Base-by-base conservation (phyloP, 2,329 filamentous ascomycete species). In the Akanthomyces muscarius region DNA sequence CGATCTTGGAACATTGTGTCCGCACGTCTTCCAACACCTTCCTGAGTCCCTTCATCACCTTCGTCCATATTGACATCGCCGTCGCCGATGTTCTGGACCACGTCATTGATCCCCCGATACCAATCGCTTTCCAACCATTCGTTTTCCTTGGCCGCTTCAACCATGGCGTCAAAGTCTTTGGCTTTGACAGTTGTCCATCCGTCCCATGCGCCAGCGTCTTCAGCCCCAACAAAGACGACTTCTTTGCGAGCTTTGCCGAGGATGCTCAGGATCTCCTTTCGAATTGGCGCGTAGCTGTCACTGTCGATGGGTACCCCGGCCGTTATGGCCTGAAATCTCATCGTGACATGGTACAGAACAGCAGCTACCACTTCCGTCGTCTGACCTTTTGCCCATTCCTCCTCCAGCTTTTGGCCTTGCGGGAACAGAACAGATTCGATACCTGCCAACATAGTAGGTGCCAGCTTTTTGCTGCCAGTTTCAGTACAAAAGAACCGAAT, bases 1-100 rank as follows among this genome's bases (percentile, higher is more conserved):
- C 83, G 82, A 66, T 88, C 86, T 73, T 92, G 89, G 68, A 93
- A 85, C 89, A 92, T 92, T 2, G 87, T 89, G 66, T 86, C 84
- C 10, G 81, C 77, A 7, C 62, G 62, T 63, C 81, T 73, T 74
- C 86, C 75, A 33, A 80, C 71, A 63, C 80, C 77, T 44, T 77
- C 77, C n/a, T 71, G 72, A 41, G 74, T 75, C 3, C 73, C 75
- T 28, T 76, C 74, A 2, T 72, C 74, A 30, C 71, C 72, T 5
- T 73, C 70, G 10, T 68, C 73, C 48, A 51, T 62, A 21, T 62
- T 11, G 74, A 75, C 14, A 69, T 74, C 63, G 60, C 65, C 64
- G 66, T 67, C 66, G 61, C 71, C 68, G 23, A 73, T 73, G 41
- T 53, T 59, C 21, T 55, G 62, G 33, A 79, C 74, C 38, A 87